A percentile compares a stretch with the other conserved stretches of the same genome.
Conservation (phyloP, 2,329 filamentous ascomycete species). For the Parastagonospora nodorum region DNA sequence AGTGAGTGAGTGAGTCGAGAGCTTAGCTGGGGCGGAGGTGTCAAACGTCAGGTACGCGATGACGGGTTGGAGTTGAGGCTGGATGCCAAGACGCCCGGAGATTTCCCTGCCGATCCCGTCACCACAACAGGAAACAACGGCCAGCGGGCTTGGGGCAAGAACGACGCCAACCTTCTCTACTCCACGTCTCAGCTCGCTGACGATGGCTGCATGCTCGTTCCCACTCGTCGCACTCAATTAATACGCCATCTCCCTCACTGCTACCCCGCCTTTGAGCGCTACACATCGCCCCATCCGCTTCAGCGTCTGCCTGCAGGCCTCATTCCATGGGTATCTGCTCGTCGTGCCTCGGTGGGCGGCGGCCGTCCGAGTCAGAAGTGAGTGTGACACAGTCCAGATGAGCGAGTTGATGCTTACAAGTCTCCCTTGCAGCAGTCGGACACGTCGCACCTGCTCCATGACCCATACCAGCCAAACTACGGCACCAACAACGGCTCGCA, state of each 20-base stretch:
- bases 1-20: not conserved
- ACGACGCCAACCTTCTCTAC: conserved; percentile 18
- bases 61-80: conserved; percentile 14
- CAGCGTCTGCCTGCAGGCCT: conserved; percentile 1
- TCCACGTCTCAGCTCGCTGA: conserved; percentile 18
- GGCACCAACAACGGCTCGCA: conserved; percentile 47
- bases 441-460: conserved; percentile 53
- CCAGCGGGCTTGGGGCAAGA: conserved; percentile 3
- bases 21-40: conserved; percentile 3
- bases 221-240: conserved; percentile 5
- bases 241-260: conserved; percentile 4
- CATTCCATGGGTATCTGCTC: conserved; percentile 55
- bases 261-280: not conserved
- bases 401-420: conserved; percentile 25
- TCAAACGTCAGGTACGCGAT: conserved; percentile 10
- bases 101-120: conserved; percentile 16
- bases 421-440: conserved; percentile 49
- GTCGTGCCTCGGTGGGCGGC: conserved; percentile 54
- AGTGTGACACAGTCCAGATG: conserved; percentile 24
- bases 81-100: conserved; percentile 18
- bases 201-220: conserved; percentile 9
- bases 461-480: conserved; percentile 52
- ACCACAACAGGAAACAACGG: conserved; percentile 8
- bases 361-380: conserved; percentile 51
- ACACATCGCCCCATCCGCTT: conserved; percentile 1